Evolutionary conservation across 495 filamentous ascomycete genomes (phyloP).

Genomic region (Durotheca rogersii): DNA sequence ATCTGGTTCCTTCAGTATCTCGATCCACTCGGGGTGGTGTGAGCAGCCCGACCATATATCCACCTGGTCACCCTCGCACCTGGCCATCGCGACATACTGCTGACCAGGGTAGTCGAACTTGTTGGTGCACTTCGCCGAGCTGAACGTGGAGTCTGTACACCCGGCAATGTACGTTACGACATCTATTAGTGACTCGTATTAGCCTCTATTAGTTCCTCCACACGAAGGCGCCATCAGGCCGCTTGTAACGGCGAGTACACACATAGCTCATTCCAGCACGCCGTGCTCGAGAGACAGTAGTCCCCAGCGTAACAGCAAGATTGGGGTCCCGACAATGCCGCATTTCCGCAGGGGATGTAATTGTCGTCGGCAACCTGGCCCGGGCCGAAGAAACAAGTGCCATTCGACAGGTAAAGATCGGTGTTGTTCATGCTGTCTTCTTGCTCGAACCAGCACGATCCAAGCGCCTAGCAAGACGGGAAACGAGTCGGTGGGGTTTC

Average conservation of each 20-base stretch:
- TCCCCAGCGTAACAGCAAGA: constrained; percentile 41
- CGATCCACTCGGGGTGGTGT: constrained; percentile 8
- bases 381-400: constrained; percentile 33
- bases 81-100: constrained; percentile 27
- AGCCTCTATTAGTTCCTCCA: no score
- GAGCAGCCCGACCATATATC: constrained; percentile 23
- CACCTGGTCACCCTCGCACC: constrained; percentile 25
- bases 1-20: constrained; percentile 23
- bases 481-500: no score
- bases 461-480: no score
- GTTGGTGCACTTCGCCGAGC: constrained; percentile 22
- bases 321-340: constrained; percentile 27
- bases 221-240: no score
- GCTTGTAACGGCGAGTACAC: constrained; percentile 8
- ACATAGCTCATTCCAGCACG: constrained; percentile 29
- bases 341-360: constrained; percentile 42
- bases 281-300: constrained; percentile 32
- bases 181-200: constrained; percentile 4
- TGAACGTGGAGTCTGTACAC: constrained; percentile 34
- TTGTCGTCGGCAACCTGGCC: constrained; percentile 5
- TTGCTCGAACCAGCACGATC: no score
- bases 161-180: constrained; percentile 39
- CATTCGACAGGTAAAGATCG: constrained; percentile 33
- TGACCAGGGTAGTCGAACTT: constrained; percentile 27
- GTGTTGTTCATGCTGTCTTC: constrained; percentile 14